Percentiles rank a stretch among this genome's conserved stretches.
phyloP scores from a whole-genome alignment of 1,284 basidiomycete genomes.

The Coniferiporia sulphurascens region DNA sequence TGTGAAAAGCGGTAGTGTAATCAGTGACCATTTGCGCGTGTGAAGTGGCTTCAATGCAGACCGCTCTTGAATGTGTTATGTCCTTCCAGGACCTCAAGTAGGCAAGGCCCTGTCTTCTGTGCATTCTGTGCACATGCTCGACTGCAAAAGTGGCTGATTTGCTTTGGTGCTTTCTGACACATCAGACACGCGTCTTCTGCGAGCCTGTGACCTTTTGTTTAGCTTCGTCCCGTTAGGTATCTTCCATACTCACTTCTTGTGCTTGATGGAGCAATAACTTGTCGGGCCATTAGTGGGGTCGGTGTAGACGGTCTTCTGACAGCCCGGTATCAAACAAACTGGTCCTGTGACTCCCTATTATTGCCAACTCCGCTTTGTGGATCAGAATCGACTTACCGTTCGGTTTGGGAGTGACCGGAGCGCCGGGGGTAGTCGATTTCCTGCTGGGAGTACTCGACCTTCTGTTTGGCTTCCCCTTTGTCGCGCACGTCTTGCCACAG shows the following conservation, averaged over 20 bases:
- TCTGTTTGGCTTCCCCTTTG: constrained; percentile 1
- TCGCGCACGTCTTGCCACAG: constrained; percentile 33
- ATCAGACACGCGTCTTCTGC: constrained; percentile 48
- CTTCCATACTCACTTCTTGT: constrained; percentile 38
- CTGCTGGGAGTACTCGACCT: background rate
- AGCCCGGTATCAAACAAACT: constrained; percentile 48
- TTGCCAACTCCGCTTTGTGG: background rate
- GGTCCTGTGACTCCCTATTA: constrained; percentile 23
- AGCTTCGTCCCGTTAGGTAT: background rate
- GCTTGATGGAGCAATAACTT: constrained; percentile 44
- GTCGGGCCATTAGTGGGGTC: constrained; percentile 32
- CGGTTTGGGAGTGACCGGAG: background rate
- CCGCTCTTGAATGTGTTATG: constrained; percentile 60
- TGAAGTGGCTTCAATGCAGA: constrained; percentile 28
- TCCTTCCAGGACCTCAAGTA: constrained; percentile 53
- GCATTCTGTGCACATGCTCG: constrained; percentile 47
- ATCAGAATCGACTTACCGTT: background rate
- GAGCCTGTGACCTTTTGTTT: constrained; percentile 25
- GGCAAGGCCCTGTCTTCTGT: constrained; percentile 44
- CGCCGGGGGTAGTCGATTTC: background rate
- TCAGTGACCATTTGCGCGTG: background rate
- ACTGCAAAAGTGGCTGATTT: constrained; percentile 53
- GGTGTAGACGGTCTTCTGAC: constrained; percentile 39
- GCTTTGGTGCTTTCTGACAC: constrained; percentile 50
- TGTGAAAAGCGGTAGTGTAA: constrained; percentile 24